These are phyloP conservation scores for Dittrichia graveolens DNA, from an alignment of 129 eudicot species.

Conservation along the genomic window DNA sequence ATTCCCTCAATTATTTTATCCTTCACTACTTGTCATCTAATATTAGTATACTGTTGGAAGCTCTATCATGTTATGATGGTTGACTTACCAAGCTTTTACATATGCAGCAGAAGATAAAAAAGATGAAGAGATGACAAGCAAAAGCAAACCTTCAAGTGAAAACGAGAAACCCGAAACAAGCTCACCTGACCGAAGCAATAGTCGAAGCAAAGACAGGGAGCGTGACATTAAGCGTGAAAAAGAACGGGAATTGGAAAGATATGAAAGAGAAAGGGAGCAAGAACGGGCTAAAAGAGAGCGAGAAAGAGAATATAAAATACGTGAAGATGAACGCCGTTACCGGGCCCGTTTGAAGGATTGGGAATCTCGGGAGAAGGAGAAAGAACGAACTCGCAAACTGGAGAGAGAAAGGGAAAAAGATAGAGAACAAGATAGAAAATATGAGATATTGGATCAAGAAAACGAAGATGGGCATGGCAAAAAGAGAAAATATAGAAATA, in stretches of 20 bases:
- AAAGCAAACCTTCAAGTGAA: slow-evolving; percentile 57
- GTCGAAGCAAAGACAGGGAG: slow-evolving; percentile 67
- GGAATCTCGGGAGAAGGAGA: slow-evolving; percentile 86
- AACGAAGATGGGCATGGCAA: slow-evolving; percentile 73
- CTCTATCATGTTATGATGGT: slow-evolving; percentile 14
- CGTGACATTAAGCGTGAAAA: slow-evolving; percentile 77
- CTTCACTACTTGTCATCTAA: neutral
- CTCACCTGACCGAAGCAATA: slow-evolving; percentile 76
- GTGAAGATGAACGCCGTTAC: slow-evolving; percentile 83
- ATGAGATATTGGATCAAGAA: slow-evolving; percentile 77
- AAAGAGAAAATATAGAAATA: slow-evolving; percentile 76
- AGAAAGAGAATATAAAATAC: slow-evolving; percentile 80
- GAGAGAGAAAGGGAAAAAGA: slow-evolving; percentile 93
- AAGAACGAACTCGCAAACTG: slow-evolving; percentile 66
- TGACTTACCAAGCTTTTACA: slow-evolving; percentile 4
- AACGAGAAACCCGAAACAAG: slow-evolving; percentile 64
- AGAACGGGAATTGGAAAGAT: slow-evolving; percentile 91
- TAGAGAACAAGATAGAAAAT: slow-evolving; percentile 75
- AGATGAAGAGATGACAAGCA: slow-evolving; percentile 74
- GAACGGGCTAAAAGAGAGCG: slow-evolving; percentile 93
- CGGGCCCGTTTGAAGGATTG: slow-evolving; percentile 83
- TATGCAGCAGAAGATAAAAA: slow-evolving; percentile 64
- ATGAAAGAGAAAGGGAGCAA: slow-evolving; percentile 94
- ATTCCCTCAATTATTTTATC: too few relatives aligned
- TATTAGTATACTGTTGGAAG: neutral